A percentile compares a stretch with the other conserved stretches of the same genome.
Conservation (phyloP, 345 rosid genomes). For the Geranium rotundifolium region DNA sequence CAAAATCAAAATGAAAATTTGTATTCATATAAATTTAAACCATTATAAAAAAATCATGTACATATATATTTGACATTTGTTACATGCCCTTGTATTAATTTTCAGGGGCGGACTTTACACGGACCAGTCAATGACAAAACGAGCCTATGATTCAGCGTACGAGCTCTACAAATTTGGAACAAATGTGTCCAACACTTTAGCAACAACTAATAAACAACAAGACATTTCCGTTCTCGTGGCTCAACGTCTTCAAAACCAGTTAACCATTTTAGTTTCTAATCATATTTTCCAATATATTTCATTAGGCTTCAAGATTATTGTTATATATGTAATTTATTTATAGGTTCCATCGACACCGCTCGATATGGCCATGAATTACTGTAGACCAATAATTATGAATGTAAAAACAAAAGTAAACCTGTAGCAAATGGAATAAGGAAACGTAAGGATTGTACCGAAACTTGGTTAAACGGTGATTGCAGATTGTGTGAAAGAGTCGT, state of each 20-base stretch:
- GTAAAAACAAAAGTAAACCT: too few species aligned
- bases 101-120: constrained; percentile 22
- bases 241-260: constrained; percentile 10
- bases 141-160: not conserved
- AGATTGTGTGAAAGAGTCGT: too few species aligned
- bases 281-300: not conserved
- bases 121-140: constrained; percentile 6
- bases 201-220: not conserved
- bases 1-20: too few species aligned
- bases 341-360: constrained; percentile 23
- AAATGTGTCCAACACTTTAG: not conserved
- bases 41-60: too few species aligned
- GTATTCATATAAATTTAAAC: too few species aligned
- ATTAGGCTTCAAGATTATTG: not conserved
- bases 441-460: too few species aligned
- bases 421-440: too few species aligned
- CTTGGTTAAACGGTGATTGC: too few species aligned
- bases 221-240: constrained; percentile 17
- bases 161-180: not conserved
- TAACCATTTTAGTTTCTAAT: not conserved
- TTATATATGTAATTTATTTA: not conserved
- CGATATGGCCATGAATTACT: constrained; percentile 27
- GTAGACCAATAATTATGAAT: constrained; percentile 18
- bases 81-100: not conserved
- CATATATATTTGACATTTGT: too few species aligned